Evolutionary conservation across 495 filamentous ascomycete species (phyloP).

Genomic region (Penicillium argentinense): DNA sequence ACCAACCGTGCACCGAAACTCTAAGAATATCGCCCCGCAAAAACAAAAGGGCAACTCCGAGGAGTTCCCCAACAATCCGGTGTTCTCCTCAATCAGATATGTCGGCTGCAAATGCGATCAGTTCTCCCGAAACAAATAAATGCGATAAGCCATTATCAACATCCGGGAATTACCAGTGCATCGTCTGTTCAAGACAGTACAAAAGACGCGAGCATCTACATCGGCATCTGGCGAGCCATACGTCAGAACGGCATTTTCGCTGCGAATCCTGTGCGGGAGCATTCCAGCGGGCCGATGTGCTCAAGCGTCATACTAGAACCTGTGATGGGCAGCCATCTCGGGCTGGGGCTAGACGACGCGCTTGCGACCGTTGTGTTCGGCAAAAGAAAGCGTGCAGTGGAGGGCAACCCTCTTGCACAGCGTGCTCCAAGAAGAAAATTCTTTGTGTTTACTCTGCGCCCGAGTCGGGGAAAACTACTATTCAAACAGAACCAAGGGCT

Average conservation of each 20-base stretch:
- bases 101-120: background rate
- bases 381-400: slow-evolving; percentile 27
- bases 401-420: slow-evolving; percentile 20
- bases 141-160: background rate
- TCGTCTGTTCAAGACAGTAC: slow-evolving; percentile 16
- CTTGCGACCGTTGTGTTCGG: slow-evolving; percentile 24
- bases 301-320: slow-evolving; percentile 16
- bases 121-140: background rate
- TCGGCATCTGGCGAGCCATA: slow-evolving; percentile 19
- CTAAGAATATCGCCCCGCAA: background rate
- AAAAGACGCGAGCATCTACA: slow-evolving; percentile 22
- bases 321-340: slow-evolving; percentile 13
- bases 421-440: slow-evolving; percentile 12
- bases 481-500: background rate
- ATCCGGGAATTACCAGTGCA: slow-evolving; percentile 14
- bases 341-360: slow-evolving; percentile 9
- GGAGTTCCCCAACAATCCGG: too few species aligned
- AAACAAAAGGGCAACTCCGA: too few species aligned
- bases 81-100: too few species aligned
- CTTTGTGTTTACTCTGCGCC: slow-evolving; percentile 14
- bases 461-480: background rate
- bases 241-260: slow-evolving; percentile 17
- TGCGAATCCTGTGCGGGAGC: slow-evolving; percentile 16
- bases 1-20: background rate
- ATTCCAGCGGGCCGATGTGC: slow-evolving; percentile 22